phyloP scores from a whole-genome alignment of 2,329 filamentous ascomycete species.

The Colletotrichum musae region DNA sequence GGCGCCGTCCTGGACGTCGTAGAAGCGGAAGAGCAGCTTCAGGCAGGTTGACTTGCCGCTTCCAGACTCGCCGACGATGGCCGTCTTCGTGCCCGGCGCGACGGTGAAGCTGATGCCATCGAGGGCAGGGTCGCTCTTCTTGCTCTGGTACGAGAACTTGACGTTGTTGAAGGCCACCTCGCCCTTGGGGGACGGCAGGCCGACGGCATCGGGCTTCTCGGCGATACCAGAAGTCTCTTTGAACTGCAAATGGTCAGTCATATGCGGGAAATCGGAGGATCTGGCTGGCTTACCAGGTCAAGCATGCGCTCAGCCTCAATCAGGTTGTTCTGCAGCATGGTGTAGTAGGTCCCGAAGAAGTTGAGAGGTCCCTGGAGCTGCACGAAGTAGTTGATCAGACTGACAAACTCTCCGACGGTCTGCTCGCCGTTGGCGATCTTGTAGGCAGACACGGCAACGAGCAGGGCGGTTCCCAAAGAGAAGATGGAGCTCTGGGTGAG shows the following conservation, averaged over 20 bases:
- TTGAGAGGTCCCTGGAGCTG: constrained; percentile 73
- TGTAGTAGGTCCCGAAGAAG: constrained; percentile 69
- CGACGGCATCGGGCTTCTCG: constrained; percentile 56
- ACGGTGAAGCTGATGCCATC: constrained; percentile 59
- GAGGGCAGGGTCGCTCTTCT: constrained; percentile 53
- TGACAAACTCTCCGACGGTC: constrained; percentile 70
- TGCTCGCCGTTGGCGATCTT: constrained; percentile 70
- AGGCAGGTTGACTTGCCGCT: constrained; percentile 65
- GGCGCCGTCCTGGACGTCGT: constrained; percentile 61
- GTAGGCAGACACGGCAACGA: constrained; percentile 73
- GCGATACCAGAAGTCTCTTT: constrained; percentile 60
- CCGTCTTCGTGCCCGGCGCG: constrained; percentile 60
- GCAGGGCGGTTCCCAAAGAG: constrained; percentile 71
- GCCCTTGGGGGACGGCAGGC: constrained; percentile 51
- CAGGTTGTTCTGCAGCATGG: constrained; percentile 61
- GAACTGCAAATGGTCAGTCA: constrained; percentile 50
- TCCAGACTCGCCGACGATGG: constrained; percentile 62
- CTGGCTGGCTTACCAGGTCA: constrained; percentile 52
- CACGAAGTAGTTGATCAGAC: constrained; percentile 71
- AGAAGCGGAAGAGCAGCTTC: constrained; percentile 66
- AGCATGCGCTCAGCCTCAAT: constrained; percentile 63
- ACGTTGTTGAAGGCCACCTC: constrained; percentile 60
- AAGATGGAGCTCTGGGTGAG: constrained; percentile 76
- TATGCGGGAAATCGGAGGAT: rapidly evolving
- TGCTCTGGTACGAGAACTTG: constrained; percentile 59